Evolutionary conservation across 2,329 filamentous ascomycete species (phyloP), one percentile per base, ranked within the genome.

Genomic region (Mycosphaerella arachidis): DNA sequence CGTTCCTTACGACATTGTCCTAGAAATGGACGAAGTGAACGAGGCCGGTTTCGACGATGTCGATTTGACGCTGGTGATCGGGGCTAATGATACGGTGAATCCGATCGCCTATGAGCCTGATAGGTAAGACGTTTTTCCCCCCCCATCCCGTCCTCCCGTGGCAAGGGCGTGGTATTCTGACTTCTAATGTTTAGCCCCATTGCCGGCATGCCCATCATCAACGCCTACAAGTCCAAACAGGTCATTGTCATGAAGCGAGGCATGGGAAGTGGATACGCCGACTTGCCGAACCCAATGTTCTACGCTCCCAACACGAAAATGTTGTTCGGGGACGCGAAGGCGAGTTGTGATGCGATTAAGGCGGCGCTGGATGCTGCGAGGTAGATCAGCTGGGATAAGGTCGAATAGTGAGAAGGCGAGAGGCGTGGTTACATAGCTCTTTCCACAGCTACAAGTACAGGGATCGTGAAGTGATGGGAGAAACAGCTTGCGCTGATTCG

Each of bases 1-100:
- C 35, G 92, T 96, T 31, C 91, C 91, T 2, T 96, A 96, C 70
- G 92, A 96, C 68, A 93, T 96, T 58, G 91, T 96, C 30, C 82
- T 95, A 50, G 91, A 96, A 76, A 96, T 96, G 91, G 92, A 96
- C 68, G 92, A 96, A 78, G 95, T 96, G 77, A 96, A 96, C 74
- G 91, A 95, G 63, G 91, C 96, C 58, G 70, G 70, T 70, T 96
- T 96, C 73, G 75, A 81, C 6, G 89, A 94, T 30, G 95, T 92
- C 0, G 92, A 96, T 69, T 80, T 96, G 9, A 92, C 90, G 0
- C 83, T 68, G 3, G 91, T 96, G 0, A 96, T 96, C 70, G 92
- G 92, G 3, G 92, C 92, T 8, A 96, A 96, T 68, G 92, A 96
- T 69, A 96, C 92, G 0, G 92, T 96, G 40, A 96, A 96, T 70